phyloP scores from a whole-genome alignment of 495 filamentous ascomycete genomes.

The Neurospora hispaniola region DNA sequence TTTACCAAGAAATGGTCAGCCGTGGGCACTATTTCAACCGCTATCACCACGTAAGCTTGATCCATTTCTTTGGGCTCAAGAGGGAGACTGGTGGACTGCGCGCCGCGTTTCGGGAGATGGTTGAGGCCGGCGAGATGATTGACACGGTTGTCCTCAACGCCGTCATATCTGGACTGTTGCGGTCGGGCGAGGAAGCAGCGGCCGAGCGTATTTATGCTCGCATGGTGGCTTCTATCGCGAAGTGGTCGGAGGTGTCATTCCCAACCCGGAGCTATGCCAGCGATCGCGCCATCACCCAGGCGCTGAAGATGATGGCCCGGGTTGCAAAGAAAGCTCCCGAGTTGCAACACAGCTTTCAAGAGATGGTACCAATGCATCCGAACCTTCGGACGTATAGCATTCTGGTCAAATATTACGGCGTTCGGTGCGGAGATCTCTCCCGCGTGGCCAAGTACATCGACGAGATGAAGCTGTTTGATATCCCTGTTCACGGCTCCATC shows the following conservation, averaged over 20 bases:
- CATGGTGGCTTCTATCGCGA: constrained; percentile 55
- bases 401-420: constrained; percentile 46
- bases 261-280: constrained; percentile 32
- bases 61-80: constrained; percentile 71
- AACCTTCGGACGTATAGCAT: constrained; percentile 55
- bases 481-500: constrained; percentile 50
- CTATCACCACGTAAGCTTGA: constrained; percentile 64
- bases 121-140: constrained; percentile 72
- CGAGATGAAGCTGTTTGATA: constrained; percentile 50
- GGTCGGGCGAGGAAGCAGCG: constrained; percentile 55
- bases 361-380: constrained; percentile 43
- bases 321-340: constrained; percentile 29
- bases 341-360: constrained; percentile 39
- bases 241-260: constrained; percentile 7
- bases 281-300: constrained; percentile 44
- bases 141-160: constrained; percentile 82
- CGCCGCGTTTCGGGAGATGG: constrained; percentile 61
- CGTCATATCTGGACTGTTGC: constrained; percentile 67
- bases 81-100: constrained; percentile 58
- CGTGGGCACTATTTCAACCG: constrained; percentile 57
- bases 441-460: constrained; percentile 46
- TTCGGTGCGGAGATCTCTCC: constrained; percentile 45
- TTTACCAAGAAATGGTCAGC: constrained; percentile 66
- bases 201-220: constrained; percentile 71
- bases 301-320: constrained; percentile 41